Percentiles rank a stretch among this genome's conserved stretches.
Conservation (phyloP, 768 basidiomycete genomes). For the Xanthoconium stramineum region DNA sequence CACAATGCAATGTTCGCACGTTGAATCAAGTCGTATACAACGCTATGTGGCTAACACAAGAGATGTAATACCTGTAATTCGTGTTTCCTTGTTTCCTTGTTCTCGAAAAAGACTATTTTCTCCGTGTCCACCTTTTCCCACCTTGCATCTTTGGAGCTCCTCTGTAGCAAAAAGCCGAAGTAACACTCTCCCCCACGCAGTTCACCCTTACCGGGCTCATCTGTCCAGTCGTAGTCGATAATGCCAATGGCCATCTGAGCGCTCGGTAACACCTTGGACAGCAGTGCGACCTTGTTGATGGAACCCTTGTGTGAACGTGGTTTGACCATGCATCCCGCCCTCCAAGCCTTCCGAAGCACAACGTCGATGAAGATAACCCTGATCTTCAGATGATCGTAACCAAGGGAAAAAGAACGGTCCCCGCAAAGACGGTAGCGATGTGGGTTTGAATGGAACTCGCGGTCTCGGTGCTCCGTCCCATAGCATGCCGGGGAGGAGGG, state of each 20-base stretch:
- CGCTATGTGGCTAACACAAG: background rate
- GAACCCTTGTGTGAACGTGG: background rate
- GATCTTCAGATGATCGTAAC: conserved; percentile 5
- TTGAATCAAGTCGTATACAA: too few relatives aligned
- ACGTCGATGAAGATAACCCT: background rate
- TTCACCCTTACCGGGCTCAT: background rate
- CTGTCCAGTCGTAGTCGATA: conserved; percentile 5
- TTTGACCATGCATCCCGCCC: background rate
- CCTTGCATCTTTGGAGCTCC: background rate
- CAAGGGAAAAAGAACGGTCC: conserved; percentile 1
- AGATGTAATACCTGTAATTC: background rate
- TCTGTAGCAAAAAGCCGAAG: conserved; percentile 3
- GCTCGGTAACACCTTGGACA: background rate
- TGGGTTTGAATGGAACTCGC: background rate
- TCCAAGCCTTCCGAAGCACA: background rate
- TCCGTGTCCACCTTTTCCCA: conserved; percentile 4
- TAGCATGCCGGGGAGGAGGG: conserved; percentile 7
- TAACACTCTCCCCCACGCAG: background rate
- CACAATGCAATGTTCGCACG: too few relatives aligned
- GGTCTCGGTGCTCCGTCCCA: background rate
- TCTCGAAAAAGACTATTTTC: background rate
- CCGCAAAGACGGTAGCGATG: conserved; percentile 1
- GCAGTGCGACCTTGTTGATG: background rate
- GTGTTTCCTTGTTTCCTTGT: background rate
- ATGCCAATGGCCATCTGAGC: background rate